These are phyloP conservation scores for Hymenoscyphus infarciens DNA, from an alignment of 2,329 filamentous ascomycete genomes.

Conservation along the genomic window DNA sequence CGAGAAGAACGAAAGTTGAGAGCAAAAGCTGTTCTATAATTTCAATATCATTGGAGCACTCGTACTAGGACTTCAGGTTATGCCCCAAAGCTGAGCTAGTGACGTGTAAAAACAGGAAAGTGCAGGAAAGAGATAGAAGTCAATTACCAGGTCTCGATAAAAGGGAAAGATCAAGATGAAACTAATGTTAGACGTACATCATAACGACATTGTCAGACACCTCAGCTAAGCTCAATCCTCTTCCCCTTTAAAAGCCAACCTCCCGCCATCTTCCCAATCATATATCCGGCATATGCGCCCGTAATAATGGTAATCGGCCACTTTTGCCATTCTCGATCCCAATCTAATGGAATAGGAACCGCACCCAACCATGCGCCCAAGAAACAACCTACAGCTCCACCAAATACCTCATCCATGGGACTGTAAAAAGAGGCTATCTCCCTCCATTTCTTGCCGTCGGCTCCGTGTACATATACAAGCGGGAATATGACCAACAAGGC, in stretches of 20 bases:
- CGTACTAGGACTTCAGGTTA: too few relatives aligned
- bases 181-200: too few relatives aligned
- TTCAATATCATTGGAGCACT: too few relatives aligned
- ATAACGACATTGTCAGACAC: too few relatives aligned
- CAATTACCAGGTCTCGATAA: too few relatives aligned
- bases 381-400: constrained; percentile 71
- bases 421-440: constrained; percentile 63
- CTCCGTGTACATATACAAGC: constrained; percentile 80
- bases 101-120: too few relatives aligned
- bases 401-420: constrained; percentile 82
- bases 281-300: constrained; percentile 77
- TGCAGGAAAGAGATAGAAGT: too few relatives aligned
- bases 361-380: constrained; percentile 90
- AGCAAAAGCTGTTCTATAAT: too few relatives aligned
- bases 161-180: too few relatives aligned
- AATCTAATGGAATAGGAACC: constrained; percentile 92
- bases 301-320: constrained; percentile 91
- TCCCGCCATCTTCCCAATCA: constrained; percentile 63
- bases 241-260: constrained; percentile 36
- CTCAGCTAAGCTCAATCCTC: constrained; percentile 34
- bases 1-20: too few relatives aligned
- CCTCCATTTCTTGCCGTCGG: constrained; percentile 67
- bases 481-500: constrained; percentile 75
- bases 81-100: too few relatives aligned
- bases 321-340: constrained; percentile 98